Conservation (phyloP, 2,329 filamentous ascomycete genomes). For the Fusarium sp. region DNA sequence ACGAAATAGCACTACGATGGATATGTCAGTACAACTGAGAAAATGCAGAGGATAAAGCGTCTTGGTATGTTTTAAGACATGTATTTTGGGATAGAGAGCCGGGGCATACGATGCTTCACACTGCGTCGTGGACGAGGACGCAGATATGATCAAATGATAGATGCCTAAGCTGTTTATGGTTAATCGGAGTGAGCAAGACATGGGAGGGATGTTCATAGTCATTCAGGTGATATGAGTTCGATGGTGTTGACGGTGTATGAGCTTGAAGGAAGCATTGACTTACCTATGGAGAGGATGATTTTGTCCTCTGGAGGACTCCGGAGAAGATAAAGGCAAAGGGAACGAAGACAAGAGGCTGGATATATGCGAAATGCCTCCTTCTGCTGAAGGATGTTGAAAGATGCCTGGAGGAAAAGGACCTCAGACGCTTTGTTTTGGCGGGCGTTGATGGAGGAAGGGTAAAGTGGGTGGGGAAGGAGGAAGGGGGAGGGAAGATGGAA, state of each 20-base stretch:
- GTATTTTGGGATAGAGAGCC: neutral
- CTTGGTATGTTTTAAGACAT: neutral
- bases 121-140: neutral
- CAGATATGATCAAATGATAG: neutral
- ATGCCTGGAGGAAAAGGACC: neutral
- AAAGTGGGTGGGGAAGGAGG: neutral
- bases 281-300: neutral
- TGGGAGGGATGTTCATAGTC: neutral
- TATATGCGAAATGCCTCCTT: neutral
- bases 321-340: neutral
- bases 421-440: slow-evolving; percentile 2
- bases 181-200: neutral
- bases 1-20: neutral
- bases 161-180: neutral
- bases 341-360: neutral
- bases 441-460: slow-evolving; percentile 6
- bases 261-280: neutral
- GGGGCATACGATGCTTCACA: neutral
- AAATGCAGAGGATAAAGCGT: neutral
- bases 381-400: neutral
- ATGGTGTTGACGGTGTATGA: neutral
- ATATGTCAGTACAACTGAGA: neutral
- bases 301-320: neutral
- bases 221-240: neutral
- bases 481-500: neutral